Evolutionary conservation across 2,329 filamentous ascomycete genomes (phyloP), one percentile per base, ranked within the genome.

Genomic region (Fusarium sp.): DNA sequence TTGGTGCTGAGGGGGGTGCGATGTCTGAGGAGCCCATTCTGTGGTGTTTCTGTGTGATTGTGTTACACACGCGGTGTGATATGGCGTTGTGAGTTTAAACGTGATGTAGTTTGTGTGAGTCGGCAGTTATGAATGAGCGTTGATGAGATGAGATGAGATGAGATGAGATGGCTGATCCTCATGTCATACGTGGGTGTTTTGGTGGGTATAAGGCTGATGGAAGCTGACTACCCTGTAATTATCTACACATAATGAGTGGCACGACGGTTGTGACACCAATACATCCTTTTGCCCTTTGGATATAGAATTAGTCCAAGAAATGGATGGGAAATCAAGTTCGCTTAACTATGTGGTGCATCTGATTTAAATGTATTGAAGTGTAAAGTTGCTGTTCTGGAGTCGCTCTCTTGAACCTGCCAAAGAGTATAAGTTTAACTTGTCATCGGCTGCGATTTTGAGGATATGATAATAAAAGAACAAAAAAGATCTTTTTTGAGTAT

Each of bases 1-100:
- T 22, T 25, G 78, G 78, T 25, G 76, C 78, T 46, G 74, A 73
- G 4, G 76, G 68, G 6, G 82, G 82, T 2, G 82, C 74, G 12
- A 81, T 71, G 55, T 83, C 81, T 32, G 75, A 77, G 20, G 77
- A 80, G 27, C 81, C 82, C 82, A 83, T 83, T 27, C 46, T 66
- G 45, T 20, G 46, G 55, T 45, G 45, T 37, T 54, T 13, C 4
- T n/a, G 22, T 13, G 30, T 20, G 32, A 34, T 34, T 24, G 22
- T 18, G 42, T 27, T 46, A n/a, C 24, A 11, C 10, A 7, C 18
- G 9, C 16, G 25, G 7, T 20, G 45, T 47, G 25, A 29, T 27
- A 18, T 45, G 16, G 11, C 1, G 18, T 13, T 18, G 4, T 29
- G 9, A 6, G 4, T 12, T 3, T 14, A n/a, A 5, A 8, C 6